phyloP scores from a whole-genome alignment of 1,284 basidiomycete genomes.

The Wallemia ichthyophaga region DNA sequence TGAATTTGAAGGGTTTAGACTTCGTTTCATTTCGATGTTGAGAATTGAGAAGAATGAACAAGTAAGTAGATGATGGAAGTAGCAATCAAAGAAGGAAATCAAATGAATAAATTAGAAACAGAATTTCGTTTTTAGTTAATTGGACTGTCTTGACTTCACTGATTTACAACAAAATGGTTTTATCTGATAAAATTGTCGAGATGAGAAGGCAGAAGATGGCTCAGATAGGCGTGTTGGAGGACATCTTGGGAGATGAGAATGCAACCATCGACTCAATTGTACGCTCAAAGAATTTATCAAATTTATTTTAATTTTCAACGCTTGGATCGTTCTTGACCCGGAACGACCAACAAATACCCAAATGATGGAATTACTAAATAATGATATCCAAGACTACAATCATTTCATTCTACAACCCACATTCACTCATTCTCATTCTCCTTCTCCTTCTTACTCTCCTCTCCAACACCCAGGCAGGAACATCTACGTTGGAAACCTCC shows the following conservation, averaged over 20 bases:
- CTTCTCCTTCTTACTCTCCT: not conserved
- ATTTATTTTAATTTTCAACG: not conserved
- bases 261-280: not conserved
- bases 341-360: not conserved
- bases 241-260: not conserved
- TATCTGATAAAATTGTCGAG: not conserved
- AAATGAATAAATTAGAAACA: not conserved
- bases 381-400: not conserved
- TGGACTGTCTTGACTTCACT: not conserved
- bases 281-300: not conserved
- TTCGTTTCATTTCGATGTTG: not conserved
- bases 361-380: not conserved
- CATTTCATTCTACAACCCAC: not conserved
- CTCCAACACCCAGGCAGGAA: constrained; percentile 36
- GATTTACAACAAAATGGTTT: not conserved
- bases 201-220: not conserved
- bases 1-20: not conserved
- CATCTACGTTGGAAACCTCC: constrained; percentile 89
- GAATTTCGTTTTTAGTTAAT: not conserved
- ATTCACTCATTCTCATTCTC: no score
- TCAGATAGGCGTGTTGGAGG: not conserved
- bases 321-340: not conserved
- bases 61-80: not conserved
- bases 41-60: not conserved
- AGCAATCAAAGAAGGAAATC: not conserved